Evolutionary conservation across 2,329 filamentous ascomycete genomes (phyloP).

Genomic region (Trichoderma gracile): DNA sequence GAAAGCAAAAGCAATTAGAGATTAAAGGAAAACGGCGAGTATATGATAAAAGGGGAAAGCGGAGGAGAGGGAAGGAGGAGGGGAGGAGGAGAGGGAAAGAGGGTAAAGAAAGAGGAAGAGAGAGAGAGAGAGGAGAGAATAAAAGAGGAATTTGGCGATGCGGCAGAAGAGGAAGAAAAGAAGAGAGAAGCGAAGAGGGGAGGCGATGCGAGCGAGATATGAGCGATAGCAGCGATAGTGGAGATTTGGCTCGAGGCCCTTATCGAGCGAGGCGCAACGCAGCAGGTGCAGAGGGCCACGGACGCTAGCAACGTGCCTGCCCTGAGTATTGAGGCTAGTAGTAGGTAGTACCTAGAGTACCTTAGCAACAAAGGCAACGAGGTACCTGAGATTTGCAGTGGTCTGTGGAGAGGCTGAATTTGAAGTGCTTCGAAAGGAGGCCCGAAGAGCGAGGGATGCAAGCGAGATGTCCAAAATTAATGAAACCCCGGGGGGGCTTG

Average conservation of each 20-base stretch:
- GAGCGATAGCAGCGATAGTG: background rate
- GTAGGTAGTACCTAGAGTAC: no score
- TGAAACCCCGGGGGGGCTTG: conserved; percentile 8
- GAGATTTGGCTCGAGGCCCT: conserved; percentile 6
- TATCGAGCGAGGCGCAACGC: background rate
- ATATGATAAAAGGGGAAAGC: conserved; percentile 9
- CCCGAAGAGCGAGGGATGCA: background rate
- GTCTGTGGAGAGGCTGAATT: conserved; percentile 2
- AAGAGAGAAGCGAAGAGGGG: conserved; percentile 18
- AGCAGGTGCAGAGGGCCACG: background rate
- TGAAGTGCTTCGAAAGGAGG: background rate
- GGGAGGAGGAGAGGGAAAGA: background rate
- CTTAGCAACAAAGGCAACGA: no score
- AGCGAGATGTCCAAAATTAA: conserved; percentile 22
- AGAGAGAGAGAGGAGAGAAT: background rate
- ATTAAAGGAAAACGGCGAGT: conserved; percentile 18
- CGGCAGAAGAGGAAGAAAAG: conserved; percentile 26
- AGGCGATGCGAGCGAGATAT: no score
- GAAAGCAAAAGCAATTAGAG: conserved; percentile 25
- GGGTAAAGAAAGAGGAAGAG: conserved; percentile 1
- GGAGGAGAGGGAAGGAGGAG: background rate
- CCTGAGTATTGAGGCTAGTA: background rate
- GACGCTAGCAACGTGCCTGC: background rate
- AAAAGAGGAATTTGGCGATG: background rate
- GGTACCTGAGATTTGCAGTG: no score